Percentiles rank a stretch among this genome's conserved stretches.
Conservation (phyloP, 2,329 filamentous ascomycete genomes). For the Alternaria panax region DNA sequence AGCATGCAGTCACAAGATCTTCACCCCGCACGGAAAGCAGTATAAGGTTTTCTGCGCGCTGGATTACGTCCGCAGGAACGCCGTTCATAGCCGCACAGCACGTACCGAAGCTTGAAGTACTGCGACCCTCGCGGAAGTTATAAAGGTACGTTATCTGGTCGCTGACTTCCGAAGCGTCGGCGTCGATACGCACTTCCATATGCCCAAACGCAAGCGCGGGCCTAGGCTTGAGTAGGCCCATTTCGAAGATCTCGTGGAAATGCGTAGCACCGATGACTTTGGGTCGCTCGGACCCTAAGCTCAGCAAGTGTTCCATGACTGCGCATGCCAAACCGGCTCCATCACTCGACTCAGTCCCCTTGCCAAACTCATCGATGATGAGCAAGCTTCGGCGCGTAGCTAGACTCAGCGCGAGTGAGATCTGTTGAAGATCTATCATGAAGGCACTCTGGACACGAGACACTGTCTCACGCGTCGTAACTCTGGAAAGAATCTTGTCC, state of each 20-base stretch:
- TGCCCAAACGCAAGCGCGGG: slow-evolving; percentile 67
- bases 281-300: slow-evolving; percentile 57
- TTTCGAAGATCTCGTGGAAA: slow-evolving; percentile 77
- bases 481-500: slow-evolving; percentile 88
- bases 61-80: slow-evolving; percentile 73
- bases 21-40: slow-evolving; percentile 73
- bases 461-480: slow-evolving; percentile 76
- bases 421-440: slow-evolving; percentile 87
- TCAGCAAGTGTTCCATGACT: slow-evolving; percentile 65
- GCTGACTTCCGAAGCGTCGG: slow-evolving; percentile 58
- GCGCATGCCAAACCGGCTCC: slow-evolving; percentile 70
- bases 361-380: slow-evolving; percentile 91
- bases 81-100: slow-evolving; percentile 88
- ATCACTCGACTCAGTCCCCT: slow-evolving; percentile 70
- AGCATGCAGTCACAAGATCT: slow-evolving; percentile 76
- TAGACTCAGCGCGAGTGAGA: slow-evolving; percentile 76
- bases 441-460: slow-evolving; percentile 71
- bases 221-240: slow-evolving; percentile 61
- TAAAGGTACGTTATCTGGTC: slow-evolving; percentile 79
- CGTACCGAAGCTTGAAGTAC: slow-evolving; percentile 82
- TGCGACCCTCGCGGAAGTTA: slow-evolving; percentile 70
- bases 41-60: slow-evolving; percentile 77
- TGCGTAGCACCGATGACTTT: slow-evolving; percentile 70
- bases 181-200: slow-evolving; percentile 73
- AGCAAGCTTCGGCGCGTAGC: slow-evolving; percentile 80